Evolutionary conservation across 257 asterid genomes (phyloP), one percentile per base, ranked within the genome.

Genomic region (Solanum pennellii): DNA sequence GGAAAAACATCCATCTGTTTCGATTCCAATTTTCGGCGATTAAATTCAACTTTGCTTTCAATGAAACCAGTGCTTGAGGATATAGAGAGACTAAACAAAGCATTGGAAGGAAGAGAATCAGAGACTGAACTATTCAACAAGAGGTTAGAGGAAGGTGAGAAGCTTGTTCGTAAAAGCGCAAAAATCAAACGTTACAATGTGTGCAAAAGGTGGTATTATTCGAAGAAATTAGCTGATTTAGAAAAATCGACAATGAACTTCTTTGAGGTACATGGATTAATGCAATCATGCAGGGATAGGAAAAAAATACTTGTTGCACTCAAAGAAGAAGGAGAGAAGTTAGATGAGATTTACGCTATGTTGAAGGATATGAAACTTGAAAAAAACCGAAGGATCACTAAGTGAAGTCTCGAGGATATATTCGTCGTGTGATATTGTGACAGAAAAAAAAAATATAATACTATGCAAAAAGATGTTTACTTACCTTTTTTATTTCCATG

Each of bases 191-290:
- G 74, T 18, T 82, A 87, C 77, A 85, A 89, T 41, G 29, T 91
- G n/a, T 44, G 86, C 52, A 87, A 84, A 86, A 89, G 87, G 85
- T 83, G 86, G 47, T 83, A 62, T 65, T 90, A 86, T 84, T 86
- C 90, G 42, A 84, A 52, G 41, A 91, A 90, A 73, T 31, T 92
- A 14, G 87, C 72, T 13, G 39, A 29, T 8, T 85, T 90, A 74
- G 88, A 80, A 3, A 33, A 66, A 13, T 87, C 88, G 0, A 87
- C 91, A 16, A 3, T 83, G 65, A 84, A 42, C 52, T 89, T 85
- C 68, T 91, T 91, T 18, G 84, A 88, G 89, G 31, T 90, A 6
- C 84, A 86, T 87, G 93, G 86, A 29, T 88, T 89, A n/a, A 89
- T 91, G 12, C 88, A 89, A 72, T 47, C 72, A 15, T 25, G 42